phyloP scores from a whole-genome alignment of 2,329 filamentous ascomycete genomes.

The Cercospora sp. region DNA sequence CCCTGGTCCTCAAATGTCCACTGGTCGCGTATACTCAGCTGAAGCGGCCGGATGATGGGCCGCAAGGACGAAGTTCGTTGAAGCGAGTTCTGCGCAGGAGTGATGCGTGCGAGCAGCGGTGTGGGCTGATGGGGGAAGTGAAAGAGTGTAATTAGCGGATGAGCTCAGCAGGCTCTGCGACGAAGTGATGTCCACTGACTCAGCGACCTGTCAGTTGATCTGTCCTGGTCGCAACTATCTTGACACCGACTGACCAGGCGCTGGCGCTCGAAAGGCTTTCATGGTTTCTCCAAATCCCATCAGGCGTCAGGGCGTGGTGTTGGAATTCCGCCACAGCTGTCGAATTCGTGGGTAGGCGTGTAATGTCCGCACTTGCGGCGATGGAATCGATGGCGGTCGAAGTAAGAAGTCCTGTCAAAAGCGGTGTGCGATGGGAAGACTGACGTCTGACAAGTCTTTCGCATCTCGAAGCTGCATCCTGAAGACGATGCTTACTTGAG shows the following conservation, averaged over 20 bases:
- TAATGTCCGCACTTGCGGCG: background rate
- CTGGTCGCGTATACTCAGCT: background rate
- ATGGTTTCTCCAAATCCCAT: background rate
- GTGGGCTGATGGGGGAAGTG: background rate
- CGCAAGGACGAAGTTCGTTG: background rate
- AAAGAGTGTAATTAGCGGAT: background rate
- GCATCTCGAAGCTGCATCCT: background rate
- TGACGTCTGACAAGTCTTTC: background rate
- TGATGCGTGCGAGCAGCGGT: background rate
- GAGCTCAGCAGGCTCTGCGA: background rate
- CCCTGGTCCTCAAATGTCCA: background rate
- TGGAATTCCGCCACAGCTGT: background rate
- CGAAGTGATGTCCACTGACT: background rate
- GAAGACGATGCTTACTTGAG: too few species aligned
- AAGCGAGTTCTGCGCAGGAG: background rate
- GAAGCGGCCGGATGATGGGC: too few species aligned
- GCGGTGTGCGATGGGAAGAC: background rate
- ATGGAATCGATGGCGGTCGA: background rate
- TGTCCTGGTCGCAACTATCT: too few species aligned
- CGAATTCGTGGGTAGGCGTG: background rate
- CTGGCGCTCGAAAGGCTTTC: background rate
- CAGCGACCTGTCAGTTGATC: background rate
- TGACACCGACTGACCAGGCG: background rate
- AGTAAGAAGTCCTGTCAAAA: background rate
- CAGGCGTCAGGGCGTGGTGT: too few species aligned